These are phyloP conservation scores for Paragyromitra xinjiangensis DNA, from an alignment of 495 filamentous ascomycete genomes.

Conservation along the genomic window DNA sequence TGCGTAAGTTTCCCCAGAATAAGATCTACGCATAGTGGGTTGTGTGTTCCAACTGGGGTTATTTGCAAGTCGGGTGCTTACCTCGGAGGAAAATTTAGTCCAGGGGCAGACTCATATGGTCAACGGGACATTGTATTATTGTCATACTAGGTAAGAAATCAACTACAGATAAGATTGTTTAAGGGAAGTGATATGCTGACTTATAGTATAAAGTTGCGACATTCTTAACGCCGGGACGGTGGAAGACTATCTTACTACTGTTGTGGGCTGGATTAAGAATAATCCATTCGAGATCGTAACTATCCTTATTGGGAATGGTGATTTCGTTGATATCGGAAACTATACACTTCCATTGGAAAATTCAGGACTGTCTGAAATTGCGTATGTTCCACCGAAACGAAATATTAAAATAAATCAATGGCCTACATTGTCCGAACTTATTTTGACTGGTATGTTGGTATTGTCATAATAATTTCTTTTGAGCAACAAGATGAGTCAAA, in stretches of 20 bases:
- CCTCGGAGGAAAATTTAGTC: slow-evolving; percentile 60
- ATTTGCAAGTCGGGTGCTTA: not conserved
- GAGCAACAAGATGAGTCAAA: not conserved
- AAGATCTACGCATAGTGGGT: not conserved
- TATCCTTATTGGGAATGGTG: slow-evolving; percentile 84
- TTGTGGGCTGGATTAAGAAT: slow-evolving; percentile 74
- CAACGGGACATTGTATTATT: slow-evolving; percentile 69
- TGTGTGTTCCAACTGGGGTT: not conserved
- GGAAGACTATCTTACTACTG: slow-evolving; percentile 73
- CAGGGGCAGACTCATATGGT: slow-evolving; percentile 83
- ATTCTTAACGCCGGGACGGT: slow-evolving; percentile 81
- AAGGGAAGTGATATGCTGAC: not conserved
- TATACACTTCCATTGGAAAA: slow-evolving; percentile 70
- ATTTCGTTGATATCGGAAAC: slow-evolving; percentile 69
- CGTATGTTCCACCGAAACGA: slow-evolving; percentile 69
- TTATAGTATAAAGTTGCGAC: slow-evolving; percentile 72
- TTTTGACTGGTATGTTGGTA: slow-evolving; percentile 66
- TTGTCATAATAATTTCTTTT: slow-evolving; percentile 60
- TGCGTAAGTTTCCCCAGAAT: slow-evolving; percentile 64
- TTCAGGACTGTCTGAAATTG: slow-evolving; percentile 73
- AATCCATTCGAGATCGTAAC: slow-evolving; percentile 94
- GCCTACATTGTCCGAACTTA: slow-evolving; percentile 84
- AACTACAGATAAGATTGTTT: not conserved
- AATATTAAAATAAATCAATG: slow-evolving; percentile 77
- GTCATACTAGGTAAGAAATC: slow-evolving; percentile 55